Base-by-base conservation (phyloP, 371 early-diverging fungal genomes). In the Globomyces sp. region DNA sequence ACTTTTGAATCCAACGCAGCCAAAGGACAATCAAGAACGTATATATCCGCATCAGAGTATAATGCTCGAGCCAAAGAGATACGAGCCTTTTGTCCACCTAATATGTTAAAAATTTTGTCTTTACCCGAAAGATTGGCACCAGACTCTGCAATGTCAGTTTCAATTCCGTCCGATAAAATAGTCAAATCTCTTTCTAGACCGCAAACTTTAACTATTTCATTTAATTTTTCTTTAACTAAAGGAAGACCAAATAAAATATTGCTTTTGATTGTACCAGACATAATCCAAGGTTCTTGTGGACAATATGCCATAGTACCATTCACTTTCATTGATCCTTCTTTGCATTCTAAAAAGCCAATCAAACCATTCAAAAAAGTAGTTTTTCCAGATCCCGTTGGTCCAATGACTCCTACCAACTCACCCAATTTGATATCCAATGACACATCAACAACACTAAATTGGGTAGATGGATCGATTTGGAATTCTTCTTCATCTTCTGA, bases 201-300 rank as follows among this genome's bases (percentile, higher is more conserved):
- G 62, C 78, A 77, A 34, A 65, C 66, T 11, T 24, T 0, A n/a
- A 82, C 50, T 3, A 77, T 79, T 3, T 65, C 53, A 1, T 60
- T 24, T 24, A 81, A 73, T 65, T 74, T 49, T n/a, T 48, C 39
- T 42, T 67, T 55, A 48, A 80, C 66, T 39, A 59, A 74, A 10
- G 63, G 58, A 63, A 24, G 67, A 1, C 68, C 80, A 64, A 72
- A 80, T 2, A 68, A 11, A 61, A 77, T 74, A 66, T 82, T 82
- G 34, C 77, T 78, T 39, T 61, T 11, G 59, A 82, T 65, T 1
- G 92, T 88, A 43, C 85, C 88, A 67, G 91, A 91, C 86, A 90
- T 87, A 39, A 96, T 88, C 94, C 94, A 96, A 4, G 98, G 87
- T 51, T 79, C 68, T 74, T 96, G 95, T 13, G 91, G 81, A 4